Conservation (phyloP, 495 filamentous ascomycete species). For the Margaritispora aquatica region DNA sequence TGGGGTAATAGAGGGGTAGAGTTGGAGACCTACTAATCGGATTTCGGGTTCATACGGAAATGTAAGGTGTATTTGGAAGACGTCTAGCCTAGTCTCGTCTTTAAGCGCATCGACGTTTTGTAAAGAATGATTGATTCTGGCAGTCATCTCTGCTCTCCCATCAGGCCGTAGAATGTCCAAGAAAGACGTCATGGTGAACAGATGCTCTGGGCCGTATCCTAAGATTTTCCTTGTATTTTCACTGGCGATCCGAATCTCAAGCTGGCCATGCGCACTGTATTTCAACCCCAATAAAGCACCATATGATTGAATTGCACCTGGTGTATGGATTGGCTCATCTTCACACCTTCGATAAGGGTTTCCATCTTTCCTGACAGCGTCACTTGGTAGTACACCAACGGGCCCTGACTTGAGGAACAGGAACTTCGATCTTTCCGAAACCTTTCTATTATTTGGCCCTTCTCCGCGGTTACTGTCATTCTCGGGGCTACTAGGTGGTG, state of each 20-base stretch:
- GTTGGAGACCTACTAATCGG: constrained; percentile 36
- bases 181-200: constrained; percentile 71
- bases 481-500: neutral
- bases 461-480: neutral
- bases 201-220: constrained; percentile 69
- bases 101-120: constrained; percentile 77
- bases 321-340: constrained; percentile 90
- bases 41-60: constrained; percentile 39
- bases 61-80: constrained; percentile 50
- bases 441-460: neutral
- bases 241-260: constrained; percentile 76
- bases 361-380: neutral
- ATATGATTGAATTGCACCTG: constrained; percentile 81
- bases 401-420: neutral
- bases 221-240: constrained; percentile 76
- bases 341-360: constrained; percentile 52
- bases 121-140: constrained; percentile 66
- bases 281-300: constrained; percentile 69
- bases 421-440: neutral
- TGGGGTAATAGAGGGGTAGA: too few relatives aligned
- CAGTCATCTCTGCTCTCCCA: neutral
- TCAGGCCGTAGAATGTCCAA: constrained; percentile 77
- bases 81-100: constrained; percentile 61
- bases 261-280: constrained; percentile 60
- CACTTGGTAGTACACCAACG: neutral